These are phyloP conservation scores for Lonicera japonica DNA, from an alignment of 129 eudicot species.

Conservation along the genomic window DNA sequence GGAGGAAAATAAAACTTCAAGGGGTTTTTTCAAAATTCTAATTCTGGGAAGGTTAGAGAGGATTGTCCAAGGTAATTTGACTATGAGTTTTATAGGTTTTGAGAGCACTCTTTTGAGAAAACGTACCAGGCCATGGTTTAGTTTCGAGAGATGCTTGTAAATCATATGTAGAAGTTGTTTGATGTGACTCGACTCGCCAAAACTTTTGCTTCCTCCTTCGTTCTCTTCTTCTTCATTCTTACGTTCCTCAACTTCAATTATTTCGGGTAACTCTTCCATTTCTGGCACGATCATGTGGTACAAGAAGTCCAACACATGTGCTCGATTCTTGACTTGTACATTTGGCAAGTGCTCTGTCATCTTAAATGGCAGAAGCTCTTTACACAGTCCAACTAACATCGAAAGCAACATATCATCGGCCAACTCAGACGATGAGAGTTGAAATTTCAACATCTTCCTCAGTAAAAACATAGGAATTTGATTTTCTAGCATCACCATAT, in stretches of 20 bases:
- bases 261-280: conserved; percentile 15
- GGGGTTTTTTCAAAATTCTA: conserved; percentile 28
- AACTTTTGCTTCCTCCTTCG: background rate
- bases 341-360: conserved; percentile 11
- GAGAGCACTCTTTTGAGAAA: conserved; percentile 19
- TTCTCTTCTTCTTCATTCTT: background rate
- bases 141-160: conserved; percentile 17
- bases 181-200: conserved; percentile 11
- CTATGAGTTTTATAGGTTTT: conserved; percentile 17
- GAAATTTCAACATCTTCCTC: conserved; percentile 24
- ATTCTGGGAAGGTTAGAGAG: conserved; percentile 37
- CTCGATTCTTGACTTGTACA: conserved; percentile 22
- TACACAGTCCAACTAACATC: conserved; percentile 33
- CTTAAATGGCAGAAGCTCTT: conserved; percentile 47
- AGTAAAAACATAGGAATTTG: conserved; percentile 54
- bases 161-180: background rate
- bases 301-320: conserved; percentile 49
- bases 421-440: conserved; percentile 5
- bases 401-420: conserved; percentile 23
- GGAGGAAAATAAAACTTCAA: conserved; percentile 9
- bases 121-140: conserved; percentile 10
- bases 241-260: conserved; percentile 10
- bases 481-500: conserved; percentile 59
- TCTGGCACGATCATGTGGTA: conserved; percentile 44
- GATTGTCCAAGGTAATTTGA: conserved; percentile 37